Evolutionary conservation across 2,329 filamentous ascomycete genomes (phyloP).

Genomic region (Ophiostoma fasciatum): DNA sequence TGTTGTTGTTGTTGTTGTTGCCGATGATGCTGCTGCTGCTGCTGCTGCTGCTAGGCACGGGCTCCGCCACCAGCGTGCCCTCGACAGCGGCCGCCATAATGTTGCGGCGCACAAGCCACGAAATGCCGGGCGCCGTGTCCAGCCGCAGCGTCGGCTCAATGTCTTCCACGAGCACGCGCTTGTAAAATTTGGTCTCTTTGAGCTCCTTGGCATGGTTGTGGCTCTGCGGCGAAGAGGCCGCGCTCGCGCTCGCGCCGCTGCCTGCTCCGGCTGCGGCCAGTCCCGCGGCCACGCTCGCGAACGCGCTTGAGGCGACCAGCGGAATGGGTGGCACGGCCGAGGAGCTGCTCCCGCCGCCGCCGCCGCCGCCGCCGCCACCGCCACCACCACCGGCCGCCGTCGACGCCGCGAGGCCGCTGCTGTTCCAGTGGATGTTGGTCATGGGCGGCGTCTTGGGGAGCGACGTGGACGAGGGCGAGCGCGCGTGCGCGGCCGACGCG

Average conservation of each 20-base stretch:
- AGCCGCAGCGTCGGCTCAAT: slow-evolving; percentile 87
- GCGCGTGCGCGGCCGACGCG: slow-evolving; percentile 38
- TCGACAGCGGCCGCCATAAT: slow-evolving; percentile 74
- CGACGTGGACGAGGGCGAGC: slow-evolving; percentile 41
- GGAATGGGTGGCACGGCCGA: neutral
- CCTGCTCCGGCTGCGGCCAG: slow-evolving; percentile 28
- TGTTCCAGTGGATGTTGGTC: slow-evolving; percentile 34
- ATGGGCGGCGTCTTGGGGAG: slow-evolving; percentile 23
- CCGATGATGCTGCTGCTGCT: too few species aligned
- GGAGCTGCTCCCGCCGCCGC: neutral
- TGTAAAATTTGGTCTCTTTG: slow-evolving; percentile 90
- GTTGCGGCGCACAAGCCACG: slow-evolving; percentile 79
- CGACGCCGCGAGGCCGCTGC: neutral
- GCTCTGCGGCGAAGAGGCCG: slow-evolving; percentile 30
- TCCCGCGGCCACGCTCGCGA: slow-evolving; percentile 26
- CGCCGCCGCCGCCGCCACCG: too few species aligned
- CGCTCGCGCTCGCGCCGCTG: slow-evolving; percentile 1
- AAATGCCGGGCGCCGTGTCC: slow-evolving; percentile 78
- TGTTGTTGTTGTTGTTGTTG: too few species aligned
- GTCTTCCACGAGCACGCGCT: slow-evolving; percentile 74
- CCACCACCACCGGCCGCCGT: neutral
- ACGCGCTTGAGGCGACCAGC: neutral
- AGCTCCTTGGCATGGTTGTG: slow-evolving; percentile 24
- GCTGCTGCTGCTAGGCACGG: slow-evolving; percentile 40
- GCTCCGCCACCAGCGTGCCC: slow-evolving; percentile 79